Percentiles rank a stretch among this genome's conserved stretches.
These are phyloP conservation scores for Candida ovalis DNA, from an alignment of 805 yeast genomes.

Conservation along the genomic window DNA sequence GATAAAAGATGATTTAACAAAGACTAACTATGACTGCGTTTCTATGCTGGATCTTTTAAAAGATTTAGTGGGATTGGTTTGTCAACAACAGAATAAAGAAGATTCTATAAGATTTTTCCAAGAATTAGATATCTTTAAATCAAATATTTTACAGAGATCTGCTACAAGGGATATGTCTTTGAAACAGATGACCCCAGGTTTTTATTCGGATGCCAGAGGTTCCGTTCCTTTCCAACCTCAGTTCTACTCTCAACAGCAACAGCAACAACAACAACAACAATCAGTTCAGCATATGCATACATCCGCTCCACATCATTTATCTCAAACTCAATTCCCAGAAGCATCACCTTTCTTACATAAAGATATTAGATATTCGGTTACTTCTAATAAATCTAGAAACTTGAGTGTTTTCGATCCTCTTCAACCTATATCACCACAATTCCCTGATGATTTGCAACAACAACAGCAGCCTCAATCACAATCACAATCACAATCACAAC, in stretches of 20 bases:
- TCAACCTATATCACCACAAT: slow-evolving; percentile 19
- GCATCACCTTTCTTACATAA: slow-evolving; percentile 26
- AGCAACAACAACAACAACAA: slow-evolving; percentile 7
- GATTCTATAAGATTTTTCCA: slow-evolving; percentile 8
- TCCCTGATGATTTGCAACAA: neutral
- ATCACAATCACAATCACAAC: slow-evolving; percentile 2
- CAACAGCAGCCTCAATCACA: slow-evolving; percentile 7
- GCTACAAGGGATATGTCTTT: slow-evolving; percentile 31
- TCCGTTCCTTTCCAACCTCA: neutral
- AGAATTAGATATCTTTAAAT: slow-evolving; percentile 25
- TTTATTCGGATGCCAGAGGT: slow-evolving; percentile 9
- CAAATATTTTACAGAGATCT: slow-evolving; percentile 28
- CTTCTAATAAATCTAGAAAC: slow-evolving; percentile 33
- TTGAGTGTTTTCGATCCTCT: slow-evolving; percentile 37
- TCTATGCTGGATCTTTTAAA: slow-evolving; percentile 41
- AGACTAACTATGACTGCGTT: slow-evolving; percentile 50
- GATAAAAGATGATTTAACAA: slow-evolving; percentile 44
- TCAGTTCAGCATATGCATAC: slow-evolving; percentile 6
- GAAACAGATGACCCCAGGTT: slow-evolving; percentile 20
- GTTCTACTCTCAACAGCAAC: slow-evolving; percentile 9
- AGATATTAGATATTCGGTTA: slow-evolving; percentile 30
- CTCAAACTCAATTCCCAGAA: slow-evolving; percentile 17
- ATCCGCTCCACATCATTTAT: slow-evolving; percentile 9
- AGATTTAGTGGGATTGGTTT: slow-evolving; percentile 16
- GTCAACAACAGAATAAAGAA: slow-evolving; percentile 5